Base-by-base conservation (phyloP, 148 eudicot species). In the Amaranthus palmeri region DNA sequence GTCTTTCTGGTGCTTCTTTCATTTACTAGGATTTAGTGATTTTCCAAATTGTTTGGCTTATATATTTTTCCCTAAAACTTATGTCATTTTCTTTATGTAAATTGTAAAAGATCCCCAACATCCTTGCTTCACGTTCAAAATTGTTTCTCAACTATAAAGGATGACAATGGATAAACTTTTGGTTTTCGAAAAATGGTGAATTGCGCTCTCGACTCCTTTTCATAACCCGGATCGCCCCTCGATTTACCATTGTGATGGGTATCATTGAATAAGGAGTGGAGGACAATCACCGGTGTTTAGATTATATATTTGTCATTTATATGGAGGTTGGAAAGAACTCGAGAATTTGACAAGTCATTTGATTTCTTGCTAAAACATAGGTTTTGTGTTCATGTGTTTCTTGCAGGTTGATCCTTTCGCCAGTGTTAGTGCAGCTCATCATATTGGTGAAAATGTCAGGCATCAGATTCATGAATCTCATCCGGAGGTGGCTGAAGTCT, bases 381-480 rank as follows among this genome's bases (percentile, higher is more conserved):
- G 44, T 65, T 45, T 46, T 59, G 54, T 47, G 61, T 67, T 79
- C 70, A 59, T 48, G 68, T 72, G 69, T 46, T 47, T 56, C 67
- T 81, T 81, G 79, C 80, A 96, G 99, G 97, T 96, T 56, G 96
- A 96, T 76, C 97, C 97, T 56, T 96, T 90, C 70, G 82, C 90
- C 52, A 96, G 99, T 77, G 90, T 96, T 46, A 92, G 97, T 80
- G 93, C 91, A 48, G 99, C 97, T 77, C 93, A 92, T 79, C 87
- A 90, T 79, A 79, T 96, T 57, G 92, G 89, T 61, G 96, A 96
- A 83, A 96, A 82, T 76, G 99, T 96, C 67, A 90, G 93, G 60
- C 83, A 67, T 73, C 83, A 45, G 42, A 81, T 96, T 77, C 96
- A 90, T 54, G 77, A 86, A 52, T 81, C 79, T 18, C 96, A 92